phyloP scores from a whole-genome alignment of 1,284 basidiomycete genomes.

The Marasmius fiardii region DNA sequence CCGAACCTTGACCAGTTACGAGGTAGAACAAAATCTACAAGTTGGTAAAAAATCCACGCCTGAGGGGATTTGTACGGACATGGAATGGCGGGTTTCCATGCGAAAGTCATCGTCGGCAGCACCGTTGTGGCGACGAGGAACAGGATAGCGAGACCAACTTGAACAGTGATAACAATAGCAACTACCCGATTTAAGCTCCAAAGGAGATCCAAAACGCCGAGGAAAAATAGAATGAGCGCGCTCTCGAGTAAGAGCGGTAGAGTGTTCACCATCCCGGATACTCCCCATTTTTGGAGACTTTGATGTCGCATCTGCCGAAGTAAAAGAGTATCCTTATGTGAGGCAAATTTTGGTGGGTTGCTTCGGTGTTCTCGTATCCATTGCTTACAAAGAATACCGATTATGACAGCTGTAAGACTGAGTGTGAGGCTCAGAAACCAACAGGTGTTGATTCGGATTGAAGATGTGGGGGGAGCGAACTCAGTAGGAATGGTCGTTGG shows the following conservation, averaged over 20 bases:
- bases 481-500: not conserved
- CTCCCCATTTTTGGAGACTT: not conserved
- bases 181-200: not conserved
- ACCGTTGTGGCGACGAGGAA: not conserved
- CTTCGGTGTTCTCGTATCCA: slow-evolving; percentile 2
- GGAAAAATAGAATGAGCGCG: not conserved
- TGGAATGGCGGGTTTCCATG: not conserved
- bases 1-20: not conserved
- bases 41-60: not conserved
- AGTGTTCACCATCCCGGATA: not conserved
- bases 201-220: not conserved
- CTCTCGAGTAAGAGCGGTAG: not conserved
- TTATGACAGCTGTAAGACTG: slow-evolving; percentile 1
- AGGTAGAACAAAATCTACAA: not conserved
- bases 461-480: not conserved
- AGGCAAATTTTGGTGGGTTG: not conserved
- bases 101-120: not conserved
- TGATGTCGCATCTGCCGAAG: not conserved
- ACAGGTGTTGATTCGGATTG: not conserved
- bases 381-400: slow-evolving; percentile 2
- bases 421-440: slow-evolving; percentile 1
- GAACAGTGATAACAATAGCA: not conserved
- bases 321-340: not conserved
- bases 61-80: slow-evolving; percentile 1
- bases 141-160: not conserved